These are phyloP conservation scores for Bruguiera sexangula DNA, from an alignment of 345 rosid genomes.

Conservation along the genomic window DNA sequence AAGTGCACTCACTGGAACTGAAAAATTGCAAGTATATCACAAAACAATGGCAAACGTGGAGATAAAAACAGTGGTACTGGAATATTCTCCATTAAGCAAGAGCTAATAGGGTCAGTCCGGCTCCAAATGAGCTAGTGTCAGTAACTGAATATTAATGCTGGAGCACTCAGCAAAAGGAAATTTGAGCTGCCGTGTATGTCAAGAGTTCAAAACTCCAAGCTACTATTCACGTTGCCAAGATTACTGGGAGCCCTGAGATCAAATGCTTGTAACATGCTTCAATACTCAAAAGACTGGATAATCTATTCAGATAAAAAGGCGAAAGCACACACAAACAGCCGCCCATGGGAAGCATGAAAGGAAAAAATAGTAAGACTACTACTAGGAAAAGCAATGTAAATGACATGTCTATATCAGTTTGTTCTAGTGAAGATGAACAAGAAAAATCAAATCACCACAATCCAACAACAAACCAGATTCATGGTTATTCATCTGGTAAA, in stretches of 20 bases:
- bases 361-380: no score
- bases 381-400: no score
- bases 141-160: slow-evolving; percentile 14
- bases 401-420: no score
- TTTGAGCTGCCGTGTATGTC: neutral
- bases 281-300: neutral
- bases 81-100: slow-evolving; percentile 4
- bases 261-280: slow-evolving; percentile 5
- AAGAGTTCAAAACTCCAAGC: slow-evolving; percentile 10
- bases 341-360: no score
- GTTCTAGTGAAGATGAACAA: no score
- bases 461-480: no score
- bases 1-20: neutral
- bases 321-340: neutral
- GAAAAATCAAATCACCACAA: no score
- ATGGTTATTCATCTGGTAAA: no score
- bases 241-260: slow-evolving; percentile 19
- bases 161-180: slow-evolving; percentile 19
- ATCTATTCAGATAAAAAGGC: neutral
- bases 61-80: neutral
- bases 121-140: slow-evolving; percentile 9
- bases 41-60: neutral
- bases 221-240: slow-evolving; percentile 2
- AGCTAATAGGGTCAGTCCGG: slow-evolving; percentile 26
- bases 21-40: neutral